Base-by-base conservation (phyloP, 352 stramenopile genomes). In the Phytophthora pini region DNA sequence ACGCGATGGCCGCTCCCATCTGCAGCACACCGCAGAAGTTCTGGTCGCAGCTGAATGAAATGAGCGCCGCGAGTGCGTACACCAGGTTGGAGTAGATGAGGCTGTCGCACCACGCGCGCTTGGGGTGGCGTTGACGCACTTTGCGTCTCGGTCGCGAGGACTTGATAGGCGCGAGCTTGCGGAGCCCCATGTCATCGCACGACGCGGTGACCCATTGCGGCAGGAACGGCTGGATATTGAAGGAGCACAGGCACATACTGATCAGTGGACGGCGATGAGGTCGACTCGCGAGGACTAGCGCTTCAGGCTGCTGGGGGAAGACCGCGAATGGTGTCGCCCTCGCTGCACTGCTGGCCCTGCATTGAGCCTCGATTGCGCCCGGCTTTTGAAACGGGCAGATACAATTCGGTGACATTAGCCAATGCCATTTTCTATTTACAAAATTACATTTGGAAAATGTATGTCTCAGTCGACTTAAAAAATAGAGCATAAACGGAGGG, bases 81-180 rank as follows among this genome's bases (percentile, higher is more conserved):
- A 94, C 79, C 39, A 90, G 60, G 67, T 93, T 94, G 51, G 84
- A 91, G 71, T 92, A 89, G 74, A 92, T 80, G 57, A 94, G 84
- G 10, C 78, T 84, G 73, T 94, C 86, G 29, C 78, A 80, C 85
- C 85, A 93, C 45, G 85, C 75, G 63, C 85, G 85, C 64, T 75
- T 80, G 36, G 55, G 52, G 60, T 82, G 71, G 44, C 70, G 68
- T 48, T 58, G 62, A 38, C 76, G 79, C 40, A 78, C 61, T 53
- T 86, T 83, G 58, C 77, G 77, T 36, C 79, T 68, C 74, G 77
- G 58, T 59, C 76, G 36, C 61, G 70, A 46, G 47, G 70, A 45
- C 57, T 66, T 59, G 64, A 62, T 44, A 8, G 75, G 36, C 12
- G 73, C 50, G 22, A 79, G 66, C 57, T 86, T 82, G 47, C 77